Evolutionary conservation across 2,329 filamentous ascomycete genomes (phyloP).

Genomic region (Lecanosticta acicola): DNA sequence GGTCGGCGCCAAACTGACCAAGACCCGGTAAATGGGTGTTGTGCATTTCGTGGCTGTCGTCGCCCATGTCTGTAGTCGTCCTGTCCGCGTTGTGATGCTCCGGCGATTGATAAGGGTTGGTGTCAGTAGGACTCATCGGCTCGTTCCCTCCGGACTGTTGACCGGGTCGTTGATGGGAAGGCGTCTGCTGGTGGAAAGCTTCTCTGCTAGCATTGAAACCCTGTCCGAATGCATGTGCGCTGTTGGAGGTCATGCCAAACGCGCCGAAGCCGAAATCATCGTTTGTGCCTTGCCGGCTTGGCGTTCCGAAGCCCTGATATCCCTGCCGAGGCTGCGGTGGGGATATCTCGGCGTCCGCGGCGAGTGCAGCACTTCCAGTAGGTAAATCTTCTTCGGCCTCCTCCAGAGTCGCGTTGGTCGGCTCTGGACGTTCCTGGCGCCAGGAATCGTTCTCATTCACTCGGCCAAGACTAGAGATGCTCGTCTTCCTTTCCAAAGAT

Average conservation of each 20-base stretch:
- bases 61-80: constrained; percentile 40
- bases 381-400: constrained; percentile 67
- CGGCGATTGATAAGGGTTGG: constrained; percentile 93
- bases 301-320: constrained; percentile 38
- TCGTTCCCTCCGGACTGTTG: constrained; percentile 50
- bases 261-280: constrained; percentile 56
- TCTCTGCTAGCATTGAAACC: constrained; percentile 43
- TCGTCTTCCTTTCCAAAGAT: constrained; percentile 51
- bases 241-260: constrained; percentile 56
- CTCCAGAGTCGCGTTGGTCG: constrained; percentile 31
- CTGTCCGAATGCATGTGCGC: constrained; percentile 25
- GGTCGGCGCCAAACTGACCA: constrained; percentile 26
- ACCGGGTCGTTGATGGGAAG: constrained; percentile 39
- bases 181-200: constrained; percentile 54
- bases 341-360: constrained; percentile 67
- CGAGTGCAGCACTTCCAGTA: constrained; percentile 66
- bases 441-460: constrained; percentile 52
- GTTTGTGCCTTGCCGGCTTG: constrained; percentile 46
- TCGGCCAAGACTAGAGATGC: constrained; percentile 48
- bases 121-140: constrained; percentile 84
- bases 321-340: constrained; percentile 41
- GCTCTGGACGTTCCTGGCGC: constrained; percentile 27
- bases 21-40: constrained; percentile 28
- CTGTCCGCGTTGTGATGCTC: constrained; percentile 62
- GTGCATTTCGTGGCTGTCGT: constrained; percentile 27